Percentiles rank a stretch among this genome's conserved stretches.
These are phyloP conservation scores for Candida takata DNA, from an alignment of 805 yeast species.

Conservation along the genomic window DNA sequence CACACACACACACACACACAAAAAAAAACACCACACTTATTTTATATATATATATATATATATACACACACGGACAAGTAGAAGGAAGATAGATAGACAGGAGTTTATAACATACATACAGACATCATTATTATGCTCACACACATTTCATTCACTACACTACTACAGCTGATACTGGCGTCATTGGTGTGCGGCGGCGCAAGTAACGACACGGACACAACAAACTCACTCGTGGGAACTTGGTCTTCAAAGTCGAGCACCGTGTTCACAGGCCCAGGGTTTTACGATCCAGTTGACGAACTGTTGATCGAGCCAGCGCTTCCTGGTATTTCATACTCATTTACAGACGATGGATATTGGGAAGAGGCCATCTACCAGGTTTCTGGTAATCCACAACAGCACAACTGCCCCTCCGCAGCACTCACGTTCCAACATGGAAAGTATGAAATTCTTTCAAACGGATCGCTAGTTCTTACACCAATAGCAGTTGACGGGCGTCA, in stretches of 20 bases:
- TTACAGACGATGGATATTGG: constrained; percentile 85
- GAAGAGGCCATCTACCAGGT: constrained; percentile 89
- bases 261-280: constrained; percentile 95
- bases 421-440: constrained; percentile 87
- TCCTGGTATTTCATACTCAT: constrained; percentile 90
- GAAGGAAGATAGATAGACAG: no score
- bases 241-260: constrained; percentile 93
- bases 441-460: constrained; percentile 55
- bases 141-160: no score
- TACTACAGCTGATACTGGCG: constrained; percentile 2
- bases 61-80: no score
- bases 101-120: no score
- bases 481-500: constrained; percentile 89
- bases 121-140: no score
- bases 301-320: constrained; percentile 89
- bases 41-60: no score
- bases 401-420: constrained; percentile 78
- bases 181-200: background rate
- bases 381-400: constrained; percentile 60
- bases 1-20: no score
- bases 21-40: no score
- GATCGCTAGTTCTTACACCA: constrained; percentile 65
- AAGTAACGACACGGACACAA: constrained; percentile 5
- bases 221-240: constrained; percentile 59
- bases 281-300: constrained; percentile 94